A percentile compares a stretch with the other conserved stretches of the same genome.
These are phyloP conservation scores for Eucommia ulmoides DNA, from an alignment of 257 asterid species.

Conservation along the genomic window DNA sequence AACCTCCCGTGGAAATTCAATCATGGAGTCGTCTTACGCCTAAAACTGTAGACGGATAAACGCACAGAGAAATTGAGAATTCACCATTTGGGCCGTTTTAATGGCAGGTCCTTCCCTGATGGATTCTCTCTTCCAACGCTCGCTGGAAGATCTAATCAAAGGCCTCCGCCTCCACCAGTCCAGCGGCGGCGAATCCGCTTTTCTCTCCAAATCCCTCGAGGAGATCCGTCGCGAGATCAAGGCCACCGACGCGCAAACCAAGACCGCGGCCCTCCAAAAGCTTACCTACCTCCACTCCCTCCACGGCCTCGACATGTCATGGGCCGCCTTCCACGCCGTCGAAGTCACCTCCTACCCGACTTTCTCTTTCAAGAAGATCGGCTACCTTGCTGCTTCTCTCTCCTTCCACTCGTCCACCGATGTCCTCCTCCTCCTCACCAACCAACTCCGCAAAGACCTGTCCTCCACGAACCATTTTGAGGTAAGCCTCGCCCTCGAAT, in stretches of 20 bases:
- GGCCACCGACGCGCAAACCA: constrained; percentile 61
- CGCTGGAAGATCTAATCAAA: constrained; percentile 70
- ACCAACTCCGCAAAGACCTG: constrained; percentile 90
- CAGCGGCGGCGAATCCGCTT: constrained; percentile 24
- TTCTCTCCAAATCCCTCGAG: constrained; percentile 48
- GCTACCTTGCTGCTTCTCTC: constrained; percentile 65
- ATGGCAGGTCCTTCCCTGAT: constrained; percentile 65
- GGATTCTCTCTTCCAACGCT: constrained; percentile 84
- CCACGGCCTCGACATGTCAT: constrained; percentile 61
- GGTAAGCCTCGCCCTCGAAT: constrained; percentile 65
- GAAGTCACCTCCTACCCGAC: constrained; percentile 67
- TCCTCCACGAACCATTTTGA: constrained; percentile 51
- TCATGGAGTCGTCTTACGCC: too few relatives aligned
- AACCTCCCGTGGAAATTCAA: too few relatives aligned
- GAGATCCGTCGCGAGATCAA: constrained; percentile 95
- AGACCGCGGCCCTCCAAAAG: constrained; percentile 67
- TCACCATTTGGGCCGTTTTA: too few relatives aligned
- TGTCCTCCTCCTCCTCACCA: constrained; percentile 80
- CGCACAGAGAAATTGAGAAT: too few relatives aligned
- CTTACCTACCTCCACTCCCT: constrained; percentile 75
- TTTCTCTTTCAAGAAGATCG: constrained; percentile 56
- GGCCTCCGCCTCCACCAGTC: constrained; percentile 46
- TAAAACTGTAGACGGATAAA: too few relatives aligned
- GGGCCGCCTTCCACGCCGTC: constrained; percentile 78
- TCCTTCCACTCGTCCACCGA: constrained; percentile 67